A percentile compares a stretch with the other conserved stretches of the same genome.
These are phyloP conservation scores for Leishmania tarentolae DNA, from an alignment of 208 protist genomes.

Conservation along the genomic window DNA sequence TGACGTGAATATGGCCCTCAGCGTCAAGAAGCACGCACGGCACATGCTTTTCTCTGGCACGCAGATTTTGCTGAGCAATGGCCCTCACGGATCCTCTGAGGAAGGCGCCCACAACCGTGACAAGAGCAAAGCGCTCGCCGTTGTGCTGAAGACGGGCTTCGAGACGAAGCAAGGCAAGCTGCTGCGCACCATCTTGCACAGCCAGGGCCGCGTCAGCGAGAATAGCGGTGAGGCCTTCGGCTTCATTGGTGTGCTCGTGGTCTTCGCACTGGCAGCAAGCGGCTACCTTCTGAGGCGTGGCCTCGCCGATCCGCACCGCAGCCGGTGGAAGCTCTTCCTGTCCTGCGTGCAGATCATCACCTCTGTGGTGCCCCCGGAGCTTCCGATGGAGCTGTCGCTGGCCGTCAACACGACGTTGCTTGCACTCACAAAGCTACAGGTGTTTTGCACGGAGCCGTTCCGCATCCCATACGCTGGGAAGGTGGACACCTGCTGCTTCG, in stretches of 20 bases:
- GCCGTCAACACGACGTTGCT: constrained; percentile 98
- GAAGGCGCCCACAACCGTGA: constrained; percentile 24
- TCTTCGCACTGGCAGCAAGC: constrained; percentile 95
- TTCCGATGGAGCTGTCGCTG: constrained; percentile 99
- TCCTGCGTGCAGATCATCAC: constrained; percentile 99
- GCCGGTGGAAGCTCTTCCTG: constrained; percentile 97
- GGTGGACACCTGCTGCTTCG: constrained; percentile 99
- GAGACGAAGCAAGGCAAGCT: constrained; percentile 98
- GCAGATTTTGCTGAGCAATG: constrained; percentile 90
- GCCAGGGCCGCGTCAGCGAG: constrained; percentile 94
- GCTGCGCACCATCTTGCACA: constrained; percentile 93
- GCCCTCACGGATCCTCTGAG: constrained; percentile 47
- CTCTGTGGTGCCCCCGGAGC: constrained; percentile 98
- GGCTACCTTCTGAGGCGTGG: constrained; percentile 95
- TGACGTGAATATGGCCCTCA: constrained; percentile 61
- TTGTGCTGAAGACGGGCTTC: constrained; percentile 99
- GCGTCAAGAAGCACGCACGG: constrained; percentile 87
- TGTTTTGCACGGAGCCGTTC: constrained; percentile 98
- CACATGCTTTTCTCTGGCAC: constrained; percentile 96
- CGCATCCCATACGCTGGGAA: constrained; percentile 99
- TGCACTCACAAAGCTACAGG: constrained; percentile 87
- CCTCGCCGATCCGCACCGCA: constrained; percentile 76
- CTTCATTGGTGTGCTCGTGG: constrained; percentile 97
- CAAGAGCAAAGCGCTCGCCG: constrained; percentile 77
- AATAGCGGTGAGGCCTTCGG: constrained; percentile 95